These are phyloP conservation scores for Mortierella sp. DNA, from an alignment of 371 early-diverging fungal species.

Conservation along the genomic window DNA sequence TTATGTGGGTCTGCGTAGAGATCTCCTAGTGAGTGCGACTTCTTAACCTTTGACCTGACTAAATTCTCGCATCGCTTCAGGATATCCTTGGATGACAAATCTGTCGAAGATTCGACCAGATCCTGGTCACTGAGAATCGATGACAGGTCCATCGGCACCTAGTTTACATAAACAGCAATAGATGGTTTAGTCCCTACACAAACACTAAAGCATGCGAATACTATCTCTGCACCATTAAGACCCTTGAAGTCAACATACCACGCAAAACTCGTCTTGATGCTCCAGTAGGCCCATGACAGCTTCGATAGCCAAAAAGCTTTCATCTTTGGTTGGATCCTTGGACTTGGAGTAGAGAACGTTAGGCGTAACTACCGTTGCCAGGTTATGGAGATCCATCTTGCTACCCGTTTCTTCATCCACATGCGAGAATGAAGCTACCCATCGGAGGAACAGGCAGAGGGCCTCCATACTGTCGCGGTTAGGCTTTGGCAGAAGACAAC, in stretches of 20 bases:
- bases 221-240: too few relatives aligned
- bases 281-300: conserved; percentile 73
- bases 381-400: conserved; percentile 86
- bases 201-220: too few relatives aligned
- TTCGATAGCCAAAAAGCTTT: conserved; percentile 75
- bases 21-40: conserved; percentile 49
- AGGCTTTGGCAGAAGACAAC: conserved; percentile 83
- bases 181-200: too few relatives aligned
- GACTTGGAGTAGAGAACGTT: conserved; percentile 85
- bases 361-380: conserved; percentile 92
- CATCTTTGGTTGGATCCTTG: conserved; percentile 80
- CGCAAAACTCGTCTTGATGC: conserved; percentile 78
- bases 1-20: conserved; percentile 28
- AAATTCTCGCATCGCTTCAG: conserved; percentile 66
- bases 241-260: conserved; percentile 45
- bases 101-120: conserved; percentile 59
- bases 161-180: neutral
- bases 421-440: conserved; percentile 74
- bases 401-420: conserved; percentile 73
- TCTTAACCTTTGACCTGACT: conserved; percentile 56
- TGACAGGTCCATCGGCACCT: conserved; percentile 68
- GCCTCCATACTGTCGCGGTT: conserved; percentile 91
- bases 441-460: conserved; percentile 79
- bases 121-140: conserved; percentile 62
- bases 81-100: conserved; percentile 62